A percentile compares a stretch with the other conserved stretches of the same genome.
Evolutionary conservation across 345 rosid genomes (phyloP).

Genomic region (Gossypium thurberi): DNA sequence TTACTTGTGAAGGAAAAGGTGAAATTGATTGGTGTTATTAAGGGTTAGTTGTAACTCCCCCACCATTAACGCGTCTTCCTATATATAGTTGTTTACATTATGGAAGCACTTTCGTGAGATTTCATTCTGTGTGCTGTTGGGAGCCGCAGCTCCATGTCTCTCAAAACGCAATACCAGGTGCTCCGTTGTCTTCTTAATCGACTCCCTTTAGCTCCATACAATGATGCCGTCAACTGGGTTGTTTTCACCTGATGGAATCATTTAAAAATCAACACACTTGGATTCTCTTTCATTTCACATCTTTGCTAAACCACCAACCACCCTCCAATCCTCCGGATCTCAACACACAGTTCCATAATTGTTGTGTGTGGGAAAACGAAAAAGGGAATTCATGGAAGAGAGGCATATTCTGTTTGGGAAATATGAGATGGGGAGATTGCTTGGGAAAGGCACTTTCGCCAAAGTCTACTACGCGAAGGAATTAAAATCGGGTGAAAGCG

Average conservation of each 20-base stretch:
- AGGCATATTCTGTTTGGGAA: slow-evolving; percentile 42
- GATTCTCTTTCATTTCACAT: slow-evolving; percentile 17
- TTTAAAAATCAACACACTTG: slow-evolving; percentile 26
- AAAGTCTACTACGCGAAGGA: slow-evolving; percentile 63
- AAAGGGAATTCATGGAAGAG: slow-evolving; percentile 12
- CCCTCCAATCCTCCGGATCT: neutral
- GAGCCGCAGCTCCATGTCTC: slow-evolving; percentile 5
- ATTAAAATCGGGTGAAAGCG: slow-evolving; percentile 40
- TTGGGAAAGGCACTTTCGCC: slow-evolving; percentile 83
- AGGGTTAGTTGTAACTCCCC: neutral
- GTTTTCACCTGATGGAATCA: slow-evolving; percentile 21
- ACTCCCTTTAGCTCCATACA: neutral
- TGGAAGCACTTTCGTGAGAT: neutral
- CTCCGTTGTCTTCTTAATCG: slow-evolving; percentile 1
- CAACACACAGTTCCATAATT: neutral
- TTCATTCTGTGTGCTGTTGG: slow-evolving; percentile 9
- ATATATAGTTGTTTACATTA: neutral
- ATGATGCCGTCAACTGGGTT: too few relatives aligned
- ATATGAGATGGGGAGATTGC: slow-evolving; percentile 55
- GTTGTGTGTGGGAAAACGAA: slow-evolving; percentile 16
- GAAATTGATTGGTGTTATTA: neutral
- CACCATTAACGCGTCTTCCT: neutral
- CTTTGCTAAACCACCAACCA: neutral
- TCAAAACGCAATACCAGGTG: slow-evolving; percentile 8
- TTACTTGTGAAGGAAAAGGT: neutral